Conservation (phyloP, 106 monocot genomes). For the Dendrobium nobile region DNA sequence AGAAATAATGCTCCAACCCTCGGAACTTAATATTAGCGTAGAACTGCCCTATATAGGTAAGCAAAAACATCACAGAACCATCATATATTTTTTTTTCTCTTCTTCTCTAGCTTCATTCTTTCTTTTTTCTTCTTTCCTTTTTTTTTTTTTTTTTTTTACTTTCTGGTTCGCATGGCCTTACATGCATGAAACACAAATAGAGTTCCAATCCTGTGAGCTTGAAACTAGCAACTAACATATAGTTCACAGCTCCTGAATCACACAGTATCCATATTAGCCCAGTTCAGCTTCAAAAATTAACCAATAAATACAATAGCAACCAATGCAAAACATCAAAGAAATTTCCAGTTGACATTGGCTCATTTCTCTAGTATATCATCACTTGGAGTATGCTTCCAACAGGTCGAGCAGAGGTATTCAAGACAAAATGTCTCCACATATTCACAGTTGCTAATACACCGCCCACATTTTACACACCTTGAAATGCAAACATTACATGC, state of each 20-base stretch:
- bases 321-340: background rate
- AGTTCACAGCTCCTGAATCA: too few relatives aligned
- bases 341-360: background rate
- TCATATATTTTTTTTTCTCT: background rate
- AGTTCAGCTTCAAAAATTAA: too few relatives aligned
- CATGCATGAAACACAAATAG: background rate
- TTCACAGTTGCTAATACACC: slow-evolving; percentile 39
- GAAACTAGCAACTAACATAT: too few relatives aligned
- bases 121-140: background rate
- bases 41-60: too few relatives aligned
- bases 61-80: too few relatives aligned
- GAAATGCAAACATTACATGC: slow-evolving; percentile 46
- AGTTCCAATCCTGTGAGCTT: too few relatives aligned
- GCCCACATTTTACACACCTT: slow-evolving; percentile 54
- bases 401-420: slow-evolving; percentile 31
- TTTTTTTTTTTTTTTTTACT: background rate
- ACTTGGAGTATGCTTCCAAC: slow-evolving; percentile 10
- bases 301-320: background rate
- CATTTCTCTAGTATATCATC: background rate
- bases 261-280: too few relatives aligned
- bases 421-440: slow-evolving; percentile 51
- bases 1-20: too few relatives aligned
- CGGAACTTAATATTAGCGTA: too few relatives aligned
- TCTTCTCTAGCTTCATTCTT: background rate
- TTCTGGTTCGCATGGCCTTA: background rate